phyloP scores from a whole-genome alignment of 352 stramenopile species.

The Pythium apleroticum region DNA sequence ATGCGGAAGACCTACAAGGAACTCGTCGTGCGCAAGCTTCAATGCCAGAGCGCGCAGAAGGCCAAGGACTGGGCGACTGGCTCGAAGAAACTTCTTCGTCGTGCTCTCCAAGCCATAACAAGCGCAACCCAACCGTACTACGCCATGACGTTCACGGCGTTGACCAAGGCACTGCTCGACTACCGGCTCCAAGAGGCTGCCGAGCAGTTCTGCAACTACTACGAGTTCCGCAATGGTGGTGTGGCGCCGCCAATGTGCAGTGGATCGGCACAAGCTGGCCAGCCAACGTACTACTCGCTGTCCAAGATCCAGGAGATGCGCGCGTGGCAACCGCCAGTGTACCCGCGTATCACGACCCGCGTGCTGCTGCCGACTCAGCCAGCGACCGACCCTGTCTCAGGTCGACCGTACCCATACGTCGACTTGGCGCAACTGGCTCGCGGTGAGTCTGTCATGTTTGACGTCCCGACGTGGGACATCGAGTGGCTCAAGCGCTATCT shows the following conservation, averaged over 20 bases:
- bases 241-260: slow-evolving; percentile 12
- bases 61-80: no score
- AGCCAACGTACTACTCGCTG: slow-evolving; percentile 9
- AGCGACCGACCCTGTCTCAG: neutral
- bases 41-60: slow-evolving; percentile 6
- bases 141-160: slow-evolving; percentile 10
- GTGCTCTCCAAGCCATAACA: neutral
- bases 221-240: slow-evolving; percentile 20
- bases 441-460: slow-evolving; percentile 1
- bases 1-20: neutral
- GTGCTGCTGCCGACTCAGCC: slow-evolving; percentile 13
- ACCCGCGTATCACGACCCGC: slow-evolving; percentile 8
- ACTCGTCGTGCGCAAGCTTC: neutral
- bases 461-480: slow-evolving; percentile 5
- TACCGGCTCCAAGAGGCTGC: slow-evolving; percentile 15
- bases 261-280: neutral
- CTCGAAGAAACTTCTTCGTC: neutral
- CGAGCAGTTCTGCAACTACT: slow-evolving; percentile 21
- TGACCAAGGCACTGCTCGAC: slow-evolving; percentile 10
- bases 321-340: slow-evolving; percentile 10
- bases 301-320: slow-evolving; percentile 13
- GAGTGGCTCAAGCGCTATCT: slow-evolving; percentile 16
- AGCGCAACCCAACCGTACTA: slow-evolving; percentile 4
- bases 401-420: slow-evolving; percentile 7
- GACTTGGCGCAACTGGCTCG: neutral